Base-by-base conservation (phyloP, 2,329 filamentous ascomycete species). In the Fusarium vanettenii region DNA sequence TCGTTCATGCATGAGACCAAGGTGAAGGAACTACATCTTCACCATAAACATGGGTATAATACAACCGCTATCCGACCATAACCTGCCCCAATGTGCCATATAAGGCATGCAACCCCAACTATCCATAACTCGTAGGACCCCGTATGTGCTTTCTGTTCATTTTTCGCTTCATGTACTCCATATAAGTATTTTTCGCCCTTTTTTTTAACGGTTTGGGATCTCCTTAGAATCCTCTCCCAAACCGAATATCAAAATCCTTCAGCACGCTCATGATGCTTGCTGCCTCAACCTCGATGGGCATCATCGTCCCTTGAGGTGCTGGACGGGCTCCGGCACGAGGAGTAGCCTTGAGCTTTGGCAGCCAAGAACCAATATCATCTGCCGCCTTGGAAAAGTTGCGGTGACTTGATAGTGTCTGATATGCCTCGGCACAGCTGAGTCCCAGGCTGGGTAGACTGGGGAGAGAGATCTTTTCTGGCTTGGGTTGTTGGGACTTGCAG, bases 211-310 rank as follows among this genome's bases (percentile, higher is more conserved):
- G 65, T 37, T 71, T 76, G 67, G 68, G 29, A 73, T 76, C 73
- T 60, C 52, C 65, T 80, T 76, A 84, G 55, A 80, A 80, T 57
- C 83, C 82, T 41, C 82, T 79, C 43, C 91, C 91, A 81, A 95
- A 95, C 64, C 93, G 86, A 60, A 94, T 88, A 78, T 95, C 93
- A 83, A 95, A 95, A 73, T 93, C 92, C 82, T 93, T 94, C 69
- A 95, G 84, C n/a, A 95, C 93, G 48, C 92, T 92, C 93, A 95
- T 95, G 64, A 95, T 94, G 81, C 93, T 95, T 1, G 93, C 93
- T 8, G 93, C 93, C 83, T 95, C 93, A 18, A 95, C 93, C 81
- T 95, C 93, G 77, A 95, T 91, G 1, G 93, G 91, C 48, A 88
- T 88, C 65, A 86, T 86, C 70, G 84, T 83, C 64, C 81, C 81